Evolutionary conservation across 257 asterid genomes (phyloP).

Genomic region (Primulina huaijiensis): DNA sequence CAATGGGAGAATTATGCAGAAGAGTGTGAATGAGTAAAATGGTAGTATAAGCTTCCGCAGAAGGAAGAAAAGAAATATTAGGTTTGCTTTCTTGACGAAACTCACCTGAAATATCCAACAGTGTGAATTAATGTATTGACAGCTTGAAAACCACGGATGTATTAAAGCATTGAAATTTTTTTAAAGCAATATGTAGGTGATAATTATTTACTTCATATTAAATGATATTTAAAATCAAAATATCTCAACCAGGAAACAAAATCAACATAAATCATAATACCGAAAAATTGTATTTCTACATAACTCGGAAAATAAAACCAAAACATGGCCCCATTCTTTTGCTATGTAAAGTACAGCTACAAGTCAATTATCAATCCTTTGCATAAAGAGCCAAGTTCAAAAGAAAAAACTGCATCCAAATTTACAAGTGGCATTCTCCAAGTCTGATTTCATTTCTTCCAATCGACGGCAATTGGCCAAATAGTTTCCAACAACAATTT

Average conservation of each 20-base stretch:
- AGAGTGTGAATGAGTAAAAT: slow-evolving; percentile 84
- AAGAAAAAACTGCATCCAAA: slow-evolving; percentile 7
- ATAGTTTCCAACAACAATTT: not conserved
- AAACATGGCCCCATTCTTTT: not conserved
- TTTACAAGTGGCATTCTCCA: not conserved
- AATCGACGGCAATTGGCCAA: not conserved
- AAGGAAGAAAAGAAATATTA: slow-evolving; percentile 90
- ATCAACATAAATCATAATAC: no score
- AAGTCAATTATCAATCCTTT: not conserved
- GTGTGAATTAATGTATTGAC: not conserved
- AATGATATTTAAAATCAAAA: no score
- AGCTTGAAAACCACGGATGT: not conserved
- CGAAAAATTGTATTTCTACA: not conserved
- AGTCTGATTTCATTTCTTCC: not conserved
- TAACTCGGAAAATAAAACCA: not conserved
- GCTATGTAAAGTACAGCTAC: not conserved
- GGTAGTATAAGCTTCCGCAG: slow-evolving; percentile 91
- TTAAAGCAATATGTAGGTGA: not conserved
- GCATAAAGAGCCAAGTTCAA: not conserved
- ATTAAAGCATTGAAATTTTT: not conserved
- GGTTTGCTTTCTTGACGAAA: slow-evolving; percentile 69
- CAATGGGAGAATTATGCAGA: slow-evolving; percentile 92
- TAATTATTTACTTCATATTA: no score
- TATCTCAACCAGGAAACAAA: no score
- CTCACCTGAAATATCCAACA: slow-evolving; percentile 58